A percentile compares a stretch with the other conserved stretches of the same genome.
phyloP scores from a whole-genome alignment of 352 stramenopile species.

The Pythium vanterpoolii region DNA sequence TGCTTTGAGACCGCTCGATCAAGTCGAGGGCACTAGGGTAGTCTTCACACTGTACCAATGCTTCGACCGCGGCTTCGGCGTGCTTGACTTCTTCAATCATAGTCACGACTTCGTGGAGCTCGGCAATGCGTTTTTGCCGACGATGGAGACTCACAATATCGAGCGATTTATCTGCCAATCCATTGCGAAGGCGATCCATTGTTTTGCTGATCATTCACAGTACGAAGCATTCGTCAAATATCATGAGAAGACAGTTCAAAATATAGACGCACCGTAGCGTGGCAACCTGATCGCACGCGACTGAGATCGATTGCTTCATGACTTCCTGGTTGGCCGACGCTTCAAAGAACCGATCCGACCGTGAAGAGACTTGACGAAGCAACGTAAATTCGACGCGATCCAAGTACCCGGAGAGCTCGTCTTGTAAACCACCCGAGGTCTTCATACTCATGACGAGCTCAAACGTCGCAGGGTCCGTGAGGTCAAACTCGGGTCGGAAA shows the following conservation, averaged over 20 bases:
- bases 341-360: conserved; percentile 84
- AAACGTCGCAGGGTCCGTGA: conserved; percentile 74
- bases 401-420: conserved; percentile 79
- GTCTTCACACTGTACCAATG: conserved; percentile 81
- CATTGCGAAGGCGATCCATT: conserved; percentile 78
- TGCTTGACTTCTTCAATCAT: conserved; percentile 87
- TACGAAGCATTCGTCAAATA: too few relatives aligned
- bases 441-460: conserved; percentile 78
- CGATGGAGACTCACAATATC: conserved; percentile 86
- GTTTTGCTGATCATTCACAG: conserved; percentile 54
- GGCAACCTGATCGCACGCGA: conserved; percentile 78
- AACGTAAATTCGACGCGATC: conserved; percentile 85
- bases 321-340: conserved; percentile 81
- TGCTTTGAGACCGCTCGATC: conserved; percentile 70
- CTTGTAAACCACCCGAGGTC: conserved; percentile 50
- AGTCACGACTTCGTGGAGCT: conserved; percentile 76
- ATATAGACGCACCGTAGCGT: conserved; percentile 53
- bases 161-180: conserved; percentile 79
- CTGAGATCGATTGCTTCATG: conserved; percentile 79
- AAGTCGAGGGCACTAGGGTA: conserved; percentile 76
- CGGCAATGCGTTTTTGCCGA: conserved; percentile 74
- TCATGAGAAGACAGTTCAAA: background rate
- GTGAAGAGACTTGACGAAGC: conserved; percentile 79
- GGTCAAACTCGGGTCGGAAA: conserved; percentile 72
- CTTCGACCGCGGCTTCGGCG: conserved; percentile 76